Evolutionary conservation across 2,329 filamentous ascomycete genomes (phyloP).

Genomic region (Chrysoporthe deuterocubensis): DNA sequence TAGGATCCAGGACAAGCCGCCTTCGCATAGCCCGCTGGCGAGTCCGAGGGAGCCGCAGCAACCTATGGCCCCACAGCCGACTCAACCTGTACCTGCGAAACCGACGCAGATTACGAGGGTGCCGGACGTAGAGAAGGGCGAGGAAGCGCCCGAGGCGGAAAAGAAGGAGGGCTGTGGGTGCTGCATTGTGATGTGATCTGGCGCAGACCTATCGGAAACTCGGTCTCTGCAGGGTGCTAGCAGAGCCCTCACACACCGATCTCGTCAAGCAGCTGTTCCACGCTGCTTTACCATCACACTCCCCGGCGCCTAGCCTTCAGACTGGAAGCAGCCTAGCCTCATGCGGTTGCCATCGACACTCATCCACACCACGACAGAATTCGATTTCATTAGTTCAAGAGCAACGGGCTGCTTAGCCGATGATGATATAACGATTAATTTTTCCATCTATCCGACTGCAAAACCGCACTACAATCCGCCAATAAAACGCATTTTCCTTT

Average conservation of each 20-base stretch:
- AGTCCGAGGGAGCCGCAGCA: conserved; percentile 52
- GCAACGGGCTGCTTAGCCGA: conserved; percentile 22
- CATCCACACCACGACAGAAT: background rate
- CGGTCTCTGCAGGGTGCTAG: background rate
- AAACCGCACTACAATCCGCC: conserved; percentile 15
- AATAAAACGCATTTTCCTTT: conserved; percentile 25
- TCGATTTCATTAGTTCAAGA: conserved; percentile 22
- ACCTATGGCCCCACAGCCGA: conserved; percentile 46
- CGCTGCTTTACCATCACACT: background rate
- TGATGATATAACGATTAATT: conserved; percentile 25
- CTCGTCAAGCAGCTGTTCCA: background rate
- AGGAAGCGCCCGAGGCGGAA: conserved; percentile 55
- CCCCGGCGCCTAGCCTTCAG: background rate
- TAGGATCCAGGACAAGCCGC: conserved; percentile 55
- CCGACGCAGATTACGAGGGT: conserved; percentile 46
- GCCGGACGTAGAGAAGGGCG: conserved; percentile 58
- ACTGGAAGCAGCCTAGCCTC: background rate
- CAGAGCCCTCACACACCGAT: background rate
- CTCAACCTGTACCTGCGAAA: conserved; percentile 41
- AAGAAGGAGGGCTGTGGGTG: conserved; percentile 68
- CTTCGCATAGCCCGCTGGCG: conserved; percentile 42
- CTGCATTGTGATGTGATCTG: conserved; percentile 73
- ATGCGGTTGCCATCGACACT: background rate
- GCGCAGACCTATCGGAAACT: background rate
- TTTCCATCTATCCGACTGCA: conserved; percentile 10